These are phyloP conservation scores for Delonix regia DNA, from an alignment of 306 rosid species.

Conservation along the genomic window DNA sequence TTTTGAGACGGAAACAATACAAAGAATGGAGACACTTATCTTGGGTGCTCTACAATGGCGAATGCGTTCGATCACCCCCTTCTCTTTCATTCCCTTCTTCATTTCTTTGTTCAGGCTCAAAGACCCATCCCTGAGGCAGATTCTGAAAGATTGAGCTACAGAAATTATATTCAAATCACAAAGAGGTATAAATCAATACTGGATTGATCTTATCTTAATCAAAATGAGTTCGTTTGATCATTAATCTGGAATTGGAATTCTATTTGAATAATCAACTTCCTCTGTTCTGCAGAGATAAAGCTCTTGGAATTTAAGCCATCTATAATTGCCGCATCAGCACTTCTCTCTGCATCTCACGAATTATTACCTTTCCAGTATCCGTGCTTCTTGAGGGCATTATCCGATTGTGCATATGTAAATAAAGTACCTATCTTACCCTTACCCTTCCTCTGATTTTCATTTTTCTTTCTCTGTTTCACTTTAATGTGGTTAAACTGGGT, in stretches of 20 bases:
- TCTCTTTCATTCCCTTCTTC: conserved; percentile 73
- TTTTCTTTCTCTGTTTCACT: not conserved
- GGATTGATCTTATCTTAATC: not conserved
- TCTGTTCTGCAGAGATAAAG: conserved; percentile 53
- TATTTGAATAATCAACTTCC: not conserved
- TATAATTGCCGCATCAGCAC: conserved; percentile 70
- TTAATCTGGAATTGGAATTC: not conserved
- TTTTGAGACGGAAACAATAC: conserved; percentile 65
- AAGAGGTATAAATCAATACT: conserved; percentile 46
- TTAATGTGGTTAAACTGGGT: not conserved
- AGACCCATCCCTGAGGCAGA: conserved; percentile 50
- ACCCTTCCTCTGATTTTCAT: not conserved
- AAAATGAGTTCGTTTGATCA: not conserved
- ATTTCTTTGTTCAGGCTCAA: conserved; percentile 48
- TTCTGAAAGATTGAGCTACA: conserved; percentile 66
- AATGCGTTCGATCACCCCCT: conserved; percentile 88
- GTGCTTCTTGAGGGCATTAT: conserved; percentile 53
- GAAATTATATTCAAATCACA: conserved; percentile 73
- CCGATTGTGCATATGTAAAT: conserved; percentile 56
- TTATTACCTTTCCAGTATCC: conserved; percentile 69
- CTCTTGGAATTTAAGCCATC: conserved; percentile 77
- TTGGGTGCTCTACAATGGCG: conserved; percentile 83
- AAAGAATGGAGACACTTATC: conserved; percentile 71
- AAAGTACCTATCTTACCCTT: conserved; percentile 48
- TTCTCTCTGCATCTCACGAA: conserved; percentile 69